Evolutionary conservation across 192 early-diverging fungal species (phyloP).

Genomic region (Umbelopsis sp.): DNA sequence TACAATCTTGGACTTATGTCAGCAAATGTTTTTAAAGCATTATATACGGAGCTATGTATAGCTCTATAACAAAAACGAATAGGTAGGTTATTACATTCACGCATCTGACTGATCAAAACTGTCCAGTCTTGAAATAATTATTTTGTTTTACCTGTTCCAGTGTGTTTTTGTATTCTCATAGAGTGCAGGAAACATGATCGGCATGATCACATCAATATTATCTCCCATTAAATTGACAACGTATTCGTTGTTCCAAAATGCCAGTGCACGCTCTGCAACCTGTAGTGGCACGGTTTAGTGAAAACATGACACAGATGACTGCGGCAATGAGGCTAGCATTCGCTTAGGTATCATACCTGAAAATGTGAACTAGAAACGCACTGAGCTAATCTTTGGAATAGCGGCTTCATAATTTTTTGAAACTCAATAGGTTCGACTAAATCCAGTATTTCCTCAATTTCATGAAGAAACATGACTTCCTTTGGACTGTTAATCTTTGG

Average conservation of each 20-base stretch:
- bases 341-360: too few relatives aligned
- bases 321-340: too few relatives aligned
- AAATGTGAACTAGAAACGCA: constrained; percentile 88
- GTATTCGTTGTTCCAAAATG: constrained; percentile 93
- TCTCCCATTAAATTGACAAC: constrained; percentile 86
- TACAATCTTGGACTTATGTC: constrained; percentile 86
- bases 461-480: constrained; percentile 94
- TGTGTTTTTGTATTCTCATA: constrained; percentile 88
- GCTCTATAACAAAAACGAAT: constrained; percentile 45
- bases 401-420: constrained; percentile 72
- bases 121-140: neutral
- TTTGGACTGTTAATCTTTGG: constrained; percentile 94
- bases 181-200: constrained; percentile 84
- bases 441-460: constrained; percentile 89
- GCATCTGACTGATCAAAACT: constrained; percentile 10
- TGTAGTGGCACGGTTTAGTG: constrained; percentile 15
- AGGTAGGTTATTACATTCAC: neutral
- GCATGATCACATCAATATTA: constrained; percentile 80
- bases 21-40: constrained; percentile 89
- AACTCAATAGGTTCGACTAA: constrained; percentile 85
- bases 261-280: constrained; percentile 87
- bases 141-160: constrained; percentile 77
- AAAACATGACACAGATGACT: too few relatives aligned
- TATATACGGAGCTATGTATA: constrained; percentile 89
- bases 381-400: constrained; percentile 82